Evolutionary conservation across 2,329 filamentous ascomycete genomes (phyloP).

Genomic region (Aspergillus thermomutatus): DNA sequence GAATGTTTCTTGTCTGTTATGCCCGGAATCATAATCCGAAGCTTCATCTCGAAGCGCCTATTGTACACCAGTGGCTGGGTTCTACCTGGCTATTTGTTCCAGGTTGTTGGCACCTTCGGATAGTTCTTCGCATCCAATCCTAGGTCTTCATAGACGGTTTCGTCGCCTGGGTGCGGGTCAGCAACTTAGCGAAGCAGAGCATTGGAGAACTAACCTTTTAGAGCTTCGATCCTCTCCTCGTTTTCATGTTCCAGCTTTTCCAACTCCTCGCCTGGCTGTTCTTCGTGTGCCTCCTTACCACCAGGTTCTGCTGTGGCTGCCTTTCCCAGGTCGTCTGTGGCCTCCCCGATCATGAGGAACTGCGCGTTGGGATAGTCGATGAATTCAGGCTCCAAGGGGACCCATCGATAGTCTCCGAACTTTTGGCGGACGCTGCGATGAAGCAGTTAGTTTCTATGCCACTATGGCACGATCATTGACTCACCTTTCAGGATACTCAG

Average conservation of each 20-base stretch:
- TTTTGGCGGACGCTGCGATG: slow-evolving; percentile 61
- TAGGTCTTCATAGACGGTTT: slow-evolving; percentile 59
- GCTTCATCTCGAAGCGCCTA: background rate
- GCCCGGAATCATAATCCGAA: background rate
- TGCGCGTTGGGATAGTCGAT: slow-evolving; percentile 73
- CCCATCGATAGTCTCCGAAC: slow-evolving; percentile 72
- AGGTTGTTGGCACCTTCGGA: slow-evolving; percentile 60
- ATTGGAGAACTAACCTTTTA: slow-evolving; percentile 45
- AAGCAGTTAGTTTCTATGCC: background rate
- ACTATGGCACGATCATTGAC: slow-evolving; percentile 21
- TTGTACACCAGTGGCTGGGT: background rate
- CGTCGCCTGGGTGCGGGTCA: slow-evolving; percentile 45
- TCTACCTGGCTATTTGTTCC: slow-evolving; percentile 35
- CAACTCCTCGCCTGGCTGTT: slow-evolving; percentile 66
- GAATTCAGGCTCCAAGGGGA: slow-evolving; percentile 67
- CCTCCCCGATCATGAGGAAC: slow-evolving; percentile 70
- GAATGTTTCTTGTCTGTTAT: background rate
- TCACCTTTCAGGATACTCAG: slow-evolving; percentile 69
- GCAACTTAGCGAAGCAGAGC: background rate
- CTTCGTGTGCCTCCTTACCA: slow-evolving; percentile 54
- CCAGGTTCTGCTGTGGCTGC: slow-evolving; percentile 31
- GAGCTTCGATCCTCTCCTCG: slow-evolving; percentile 60
- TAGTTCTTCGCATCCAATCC: slow-evolving; percentile 62
- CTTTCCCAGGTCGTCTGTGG: slow-evolving; percentile 32
- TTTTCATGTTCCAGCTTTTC: slow-evolving; percentile 75